Evolutionary conservation across 169 alveolate genomes (phyloP), one percentile per base, ranked within the genome.

Genomic region (Plasmodium malariae): DNA sequence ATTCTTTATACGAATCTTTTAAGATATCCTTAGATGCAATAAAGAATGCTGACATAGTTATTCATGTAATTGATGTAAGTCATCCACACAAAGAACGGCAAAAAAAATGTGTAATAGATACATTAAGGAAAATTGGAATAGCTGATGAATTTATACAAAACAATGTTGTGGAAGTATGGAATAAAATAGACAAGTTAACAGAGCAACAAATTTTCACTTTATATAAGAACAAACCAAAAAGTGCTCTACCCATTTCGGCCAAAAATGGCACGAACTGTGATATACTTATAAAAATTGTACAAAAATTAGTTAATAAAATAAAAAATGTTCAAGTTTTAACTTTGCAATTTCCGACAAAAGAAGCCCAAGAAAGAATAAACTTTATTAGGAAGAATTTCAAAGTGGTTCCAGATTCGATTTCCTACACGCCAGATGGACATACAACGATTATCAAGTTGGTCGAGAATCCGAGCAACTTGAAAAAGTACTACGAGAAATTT

Each of bases 101-200:
- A 34, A 87, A 93, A 94, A 88, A 76, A 93, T 57, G 94, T n/a
- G 99, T 97, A 19, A 36, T 96, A 11, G 92, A 94, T 43, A 96
- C 97, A 1, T 88, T 97, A 34, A 88, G 91, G n/a, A 93, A 96
- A 21, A 91, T 96, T 5, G 97, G 97, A 21, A 89, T 95, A 59
- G 62, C 95, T 14, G 92, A 93, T 59, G 92, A 91, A 12, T 89
- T 92, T 62, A 87, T 95, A 67, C 78, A 73, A 51, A 88, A 87
- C 11, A 88, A 92, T 17, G 93, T 96, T 71, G 74, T 97, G 24
- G 99, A 97, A 90, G 98, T 97, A 3, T 97, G 99, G 99, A 97
- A 97, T 94, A 97, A 97, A 74, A 93, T 96, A 59, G 99, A 97
- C 93, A 76, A 95, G 48, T 36, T 97, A 40, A 54, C 93, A 67